phyloP scores from a whole-genome alignment of 345 rosid genomes.

The Euphorbia peplus region DNA sequence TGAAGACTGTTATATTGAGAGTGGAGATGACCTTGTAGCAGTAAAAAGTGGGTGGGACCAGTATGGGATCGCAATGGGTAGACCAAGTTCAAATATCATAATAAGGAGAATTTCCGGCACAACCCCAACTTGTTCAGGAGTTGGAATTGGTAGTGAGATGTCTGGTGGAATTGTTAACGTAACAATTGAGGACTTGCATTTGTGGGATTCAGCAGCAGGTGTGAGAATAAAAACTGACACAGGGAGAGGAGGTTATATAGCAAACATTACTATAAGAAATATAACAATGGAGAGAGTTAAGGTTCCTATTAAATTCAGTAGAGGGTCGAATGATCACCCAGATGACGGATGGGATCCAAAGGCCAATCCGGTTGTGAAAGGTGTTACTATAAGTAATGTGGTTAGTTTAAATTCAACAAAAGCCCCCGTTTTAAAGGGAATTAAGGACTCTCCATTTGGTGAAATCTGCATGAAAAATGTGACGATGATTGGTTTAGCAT shows the following conservation, averaged over 20 bases:
- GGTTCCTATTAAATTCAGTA: constrained; percentile 80
- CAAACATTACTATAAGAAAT: constrained; percentile 59
- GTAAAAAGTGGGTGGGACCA: constrained; percentile 99
- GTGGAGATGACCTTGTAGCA: constrained; percentile 96
- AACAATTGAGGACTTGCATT: constrained; percentile 60
- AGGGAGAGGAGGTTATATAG: constrained; percentile 87
- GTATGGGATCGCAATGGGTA: constrained; percentile 74
- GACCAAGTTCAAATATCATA: constrained; percentile 78
- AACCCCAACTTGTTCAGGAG: constrained; percentile 89
- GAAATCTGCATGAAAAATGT: constrained; percentile 76
- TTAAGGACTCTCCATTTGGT: constrained; percentile 58
- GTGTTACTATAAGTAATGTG: constrained; percentile 55
- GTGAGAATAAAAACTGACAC: constrained; percentile 83
- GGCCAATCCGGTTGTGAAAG: constrained; percentile 73
- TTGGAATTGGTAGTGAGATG: constrained; percentile 98
- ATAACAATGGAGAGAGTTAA: constrained; percentile 75
- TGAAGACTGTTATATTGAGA: constrained; percentile 88
- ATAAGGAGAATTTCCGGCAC: constrained; percentile 83
- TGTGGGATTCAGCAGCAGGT: constrained; percentile 94
- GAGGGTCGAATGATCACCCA: constrained; percentile 91
- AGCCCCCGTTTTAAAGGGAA: constrained; percentile 71
- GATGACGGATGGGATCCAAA: constrained; percentile 79
- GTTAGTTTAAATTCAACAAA: constrained; percentile 69
- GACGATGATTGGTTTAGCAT: constrained; percentile 48
- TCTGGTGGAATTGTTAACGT: constrained; percentile 85